These are phyloP conservation scores for Scedosporium boydii DNA, from an alignment of 2,329 filamentous ascomycete species.

Conservation along the genomic window DNA sequence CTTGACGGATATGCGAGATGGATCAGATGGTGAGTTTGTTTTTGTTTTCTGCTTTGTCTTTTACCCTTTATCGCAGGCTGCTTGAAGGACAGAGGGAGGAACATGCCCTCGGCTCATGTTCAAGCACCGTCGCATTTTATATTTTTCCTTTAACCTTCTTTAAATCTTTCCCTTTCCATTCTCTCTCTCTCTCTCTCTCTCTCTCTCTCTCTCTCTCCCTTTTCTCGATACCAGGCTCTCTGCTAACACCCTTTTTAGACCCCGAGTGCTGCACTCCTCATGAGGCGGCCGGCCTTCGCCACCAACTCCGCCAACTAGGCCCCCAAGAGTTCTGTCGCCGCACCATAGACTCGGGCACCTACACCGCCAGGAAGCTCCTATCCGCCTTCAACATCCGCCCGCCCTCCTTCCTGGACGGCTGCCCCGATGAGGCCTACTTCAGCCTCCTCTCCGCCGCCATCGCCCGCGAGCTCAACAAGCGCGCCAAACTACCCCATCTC, in stretches of 20 bases:
- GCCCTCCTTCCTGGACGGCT: conserved; percentile 62
- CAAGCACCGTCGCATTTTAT: no score
- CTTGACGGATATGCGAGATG: conserved; percentile 37
- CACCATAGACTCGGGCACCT: conserved; percentile 57
- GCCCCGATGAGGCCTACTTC: conserved; percentile 61
- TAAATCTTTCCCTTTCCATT: not conserved
- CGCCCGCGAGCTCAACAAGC: conserved; percentile 69
- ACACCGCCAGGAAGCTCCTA: conserved; percentile 74
- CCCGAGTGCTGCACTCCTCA: conserved; percentile 53
- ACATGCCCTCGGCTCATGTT: no score
- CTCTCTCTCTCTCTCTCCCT: not conserved
- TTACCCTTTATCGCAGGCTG: not conserved
- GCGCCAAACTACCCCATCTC: conserved; percentile 68
- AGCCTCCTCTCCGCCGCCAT: conserved; percentile 68
- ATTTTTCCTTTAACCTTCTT: not conserved
- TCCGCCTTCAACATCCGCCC: conserved; percentile 76
- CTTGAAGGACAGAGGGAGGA: no score
- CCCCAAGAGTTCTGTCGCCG: conserved; percentile 66
- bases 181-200: not conserved
- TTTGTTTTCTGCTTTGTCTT: not conserved
- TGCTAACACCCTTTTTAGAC: conserved; percentile 18
- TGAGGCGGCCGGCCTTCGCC: conserved; percentile 59
- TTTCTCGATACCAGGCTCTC: not conserved
- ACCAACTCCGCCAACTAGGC: conserved; percentile 66
- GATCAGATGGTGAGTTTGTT: conserved; percentile 30